phyloP scores from a whole-genome alignment of 257 asterid species.

The Petunia axillaris region DNA sequence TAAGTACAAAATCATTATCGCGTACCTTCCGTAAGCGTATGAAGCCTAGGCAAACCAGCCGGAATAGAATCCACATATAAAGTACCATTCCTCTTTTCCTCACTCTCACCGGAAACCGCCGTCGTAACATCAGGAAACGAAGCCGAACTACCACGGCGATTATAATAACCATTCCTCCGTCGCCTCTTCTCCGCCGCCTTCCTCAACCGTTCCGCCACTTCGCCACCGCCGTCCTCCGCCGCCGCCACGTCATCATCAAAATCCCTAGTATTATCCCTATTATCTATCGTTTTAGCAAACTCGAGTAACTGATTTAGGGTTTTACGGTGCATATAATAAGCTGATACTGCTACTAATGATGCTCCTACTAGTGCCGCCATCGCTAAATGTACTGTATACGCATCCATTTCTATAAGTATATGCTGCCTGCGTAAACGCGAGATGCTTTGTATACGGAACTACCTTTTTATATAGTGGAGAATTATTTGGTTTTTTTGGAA shows the following conservation, averaged over 20 bases:
- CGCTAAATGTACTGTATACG: slow-evolving; percentile 77
- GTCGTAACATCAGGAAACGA: slow-evolving; percentile 76
- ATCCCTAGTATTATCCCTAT: slow-evolving; percentile 41
- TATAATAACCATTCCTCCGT: slow-evolving; percentile 44
- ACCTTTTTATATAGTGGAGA: not conserved
- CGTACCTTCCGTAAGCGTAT: slow-evolving; percentile 76
- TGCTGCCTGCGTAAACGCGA: not conserved
- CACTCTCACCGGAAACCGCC: slow-evolving; percentile 46
- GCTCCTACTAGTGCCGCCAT: slow-evolving; percentile 96
- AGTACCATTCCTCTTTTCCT: slow-evolving; percentile 59
- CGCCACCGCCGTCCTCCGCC: slow-evolving; percentile 46
- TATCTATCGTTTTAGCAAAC: slow-evolving; percentile 78
- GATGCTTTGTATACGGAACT: too few species aligned
- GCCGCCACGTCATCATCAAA: slow-evolving; percentile 30
- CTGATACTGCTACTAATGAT: slow-evolving; percentile 87
- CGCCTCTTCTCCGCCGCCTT: slow-evolving; percentile 44
- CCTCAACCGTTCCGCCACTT: slow-evolving; percentile 44
- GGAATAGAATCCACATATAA: slow-evolving; percentile 68
- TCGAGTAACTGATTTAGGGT: slow-evolving; percentile 82
- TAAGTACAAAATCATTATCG: not conserved
- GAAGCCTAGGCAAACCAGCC: slow-evolving; percentile 74
- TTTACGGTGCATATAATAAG: slow-evolving; percentile 86
- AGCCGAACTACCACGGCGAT: slow-evolving; percentile 52
- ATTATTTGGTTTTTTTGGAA: slow-evolving; percentile 25
- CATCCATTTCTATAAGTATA: slow-evolving; percentile 50